Evolutionary conservation across 2,329 filamentous ascomycete species (phyloP), one percentile per base, ranked within the genome.

Genomic region (Diaporthe sp.): DNA sequence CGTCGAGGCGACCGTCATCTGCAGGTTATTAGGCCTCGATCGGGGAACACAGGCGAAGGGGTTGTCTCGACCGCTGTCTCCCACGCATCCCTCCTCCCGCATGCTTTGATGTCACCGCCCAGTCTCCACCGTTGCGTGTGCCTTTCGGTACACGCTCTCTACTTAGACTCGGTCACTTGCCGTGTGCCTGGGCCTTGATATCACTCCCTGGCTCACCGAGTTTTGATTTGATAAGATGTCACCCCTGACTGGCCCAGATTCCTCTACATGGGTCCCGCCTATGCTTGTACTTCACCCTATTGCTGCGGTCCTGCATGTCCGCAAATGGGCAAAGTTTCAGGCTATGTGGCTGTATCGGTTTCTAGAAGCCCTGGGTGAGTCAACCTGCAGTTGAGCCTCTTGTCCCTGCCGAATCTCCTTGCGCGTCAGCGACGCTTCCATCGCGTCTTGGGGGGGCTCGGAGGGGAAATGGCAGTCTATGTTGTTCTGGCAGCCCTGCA

Each of bases 321-420:
- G 74, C 74, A 71, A 68, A 69, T 65, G 69, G 68, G 68, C 63
- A 72, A 44, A 22, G 58, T 68, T 59, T 71, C 68, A 61, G 65
- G 42, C 50, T 63, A 39, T 32, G 44, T 72, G 68, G 50, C 72
- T 73, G 50, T 35, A 39, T 69, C n/a, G 22, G 3, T 47, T 75
- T 73, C 70, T 72, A 73, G 74, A 70, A 73, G 73, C 58, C 44
- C 44, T 32, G 30, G 27, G 44, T 73, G 68, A 65, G n/a, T 68
- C 55, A 63, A 74, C 53, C 68, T 71, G 66, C 74, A 56, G 72
- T 69, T 72, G 58, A 74, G 68, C 71, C 71, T 69, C 69, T 63
- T 27, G 32, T 53, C 69, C 69, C 42, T 44, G 30, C 47, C 51
- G 44, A 35, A 55, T 63, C 47, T 47, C 51, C 37, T 56, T 66